These are phyloP conservation scores for Saccharum officinarum DNA, from an alignment of 176 grass and related monocot species.

Conservation along the genomic window DNA sequence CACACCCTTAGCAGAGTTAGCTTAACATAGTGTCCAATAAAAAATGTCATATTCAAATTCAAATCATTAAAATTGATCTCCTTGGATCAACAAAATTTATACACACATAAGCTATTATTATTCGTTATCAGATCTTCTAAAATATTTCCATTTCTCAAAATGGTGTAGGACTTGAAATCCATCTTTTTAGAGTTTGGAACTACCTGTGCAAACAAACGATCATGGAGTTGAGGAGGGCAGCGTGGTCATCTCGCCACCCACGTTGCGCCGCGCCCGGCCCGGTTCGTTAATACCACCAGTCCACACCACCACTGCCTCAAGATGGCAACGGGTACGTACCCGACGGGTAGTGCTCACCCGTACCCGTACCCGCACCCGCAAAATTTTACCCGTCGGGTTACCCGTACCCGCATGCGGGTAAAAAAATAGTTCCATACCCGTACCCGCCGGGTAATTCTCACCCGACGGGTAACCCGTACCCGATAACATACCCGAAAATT, in stretches of 20 bases:
- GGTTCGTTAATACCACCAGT: constrained; percentile 2
- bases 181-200: not conserved
- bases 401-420: too few species aligned
- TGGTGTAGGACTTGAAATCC: not conserved
- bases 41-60: not conserved
- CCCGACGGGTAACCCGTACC: too few species aligned
- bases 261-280: constrained; percentile 28
- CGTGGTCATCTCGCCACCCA: constrained; percentile 40
- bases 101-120: not conserved
- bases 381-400: too few species aligned
- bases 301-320: not conserved
- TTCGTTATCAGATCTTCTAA: not conserved
- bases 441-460: too few species aligned
- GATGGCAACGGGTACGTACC: too few species aligned
- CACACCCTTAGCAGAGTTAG: not conserved
- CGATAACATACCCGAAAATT: too few species aligned
- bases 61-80: not conserved
- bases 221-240: constrained; percentile 9
- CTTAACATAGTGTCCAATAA: not conserved
- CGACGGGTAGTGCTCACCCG: too few species aligned
- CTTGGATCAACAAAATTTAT: not conserved
- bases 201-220: not conserved
- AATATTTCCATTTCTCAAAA: not conserved
- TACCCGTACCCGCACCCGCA: too few species aligned
- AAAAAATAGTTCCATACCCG: too few species aligned